Conservation (phyloP, 2,329 filamentous ascomycete species). For the Aspergillus sp. region DNA sequence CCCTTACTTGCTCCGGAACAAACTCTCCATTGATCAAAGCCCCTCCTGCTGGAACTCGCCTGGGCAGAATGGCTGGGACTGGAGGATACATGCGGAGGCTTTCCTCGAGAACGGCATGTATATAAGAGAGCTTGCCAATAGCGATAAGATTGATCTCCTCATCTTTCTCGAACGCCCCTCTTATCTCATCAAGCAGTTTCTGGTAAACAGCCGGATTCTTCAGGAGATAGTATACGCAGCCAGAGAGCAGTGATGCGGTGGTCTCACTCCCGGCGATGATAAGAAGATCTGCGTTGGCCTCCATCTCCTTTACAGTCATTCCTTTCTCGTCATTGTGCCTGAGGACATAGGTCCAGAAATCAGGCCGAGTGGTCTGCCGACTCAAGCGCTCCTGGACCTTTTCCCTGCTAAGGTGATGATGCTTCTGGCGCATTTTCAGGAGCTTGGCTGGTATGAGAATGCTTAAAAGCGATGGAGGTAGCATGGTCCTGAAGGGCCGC, state of each 20-base stretch:
- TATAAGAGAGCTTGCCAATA: conserved; percentile 35
- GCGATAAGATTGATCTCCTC: conserved; percentile 40
- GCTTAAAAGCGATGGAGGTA: not conserved
- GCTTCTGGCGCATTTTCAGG: not conserved
- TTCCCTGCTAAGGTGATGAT: not conserved
- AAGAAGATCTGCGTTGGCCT: conserved; percentile 26
- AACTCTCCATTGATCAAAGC: conserved; percentile 19
- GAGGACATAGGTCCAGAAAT: conserved; percentile 14
- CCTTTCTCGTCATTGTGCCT: not conserved
- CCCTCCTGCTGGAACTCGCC: conserved; percentile 19
- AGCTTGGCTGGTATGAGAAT: not conserved
- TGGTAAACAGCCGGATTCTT: conserved; percentile 14
- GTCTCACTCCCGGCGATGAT: conserved; percentile 42
- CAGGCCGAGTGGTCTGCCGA: conserved; percentile 9
- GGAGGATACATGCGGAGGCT: conserved; percentile 44
- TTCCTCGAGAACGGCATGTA: conserved; percentile 46
- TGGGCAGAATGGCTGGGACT: conserved; percentile 23
- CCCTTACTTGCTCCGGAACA: conserved; percentile 21
- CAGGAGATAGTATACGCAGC: conserved; percentile 32
- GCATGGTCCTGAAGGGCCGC: not conserved
- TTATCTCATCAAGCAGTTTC: conserved; percentile 42
- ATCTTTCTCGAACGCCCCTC: conserved; percentile 33
- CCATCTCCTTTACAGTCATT: conserved; percentile 9
- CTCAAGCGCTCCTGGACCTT: not conserved
- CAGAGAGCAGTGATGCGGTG: conserved; percentile 41